Base-by-base conservation (phyloP, 2,329 filamentous ascomycete species). In the Aureobasidium zeae region DNA sequence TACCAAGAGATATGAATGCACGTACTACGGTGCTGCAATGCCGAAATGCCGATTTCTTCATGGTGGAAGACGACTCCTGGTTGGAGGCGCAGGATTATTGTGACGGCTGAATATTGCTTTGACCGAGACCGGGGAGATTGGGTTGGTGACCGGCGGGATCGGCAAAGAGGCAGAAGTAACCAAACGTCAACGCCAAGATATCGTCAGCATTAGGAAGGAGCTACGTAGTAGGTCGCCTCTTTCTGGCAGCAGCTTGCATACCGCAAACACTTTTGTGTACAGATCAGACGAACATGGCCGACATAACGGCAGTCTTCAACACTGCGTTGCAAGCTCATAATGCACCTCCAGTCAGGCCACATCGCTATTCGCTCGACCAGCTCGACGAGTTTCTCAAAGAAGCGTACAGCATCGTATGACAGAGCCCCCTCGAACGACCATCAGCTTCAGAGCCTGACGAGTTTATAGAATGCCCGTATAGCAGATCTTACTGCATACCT, bases 311-410 rank as follows among this genome's bases (percentile, higher is more conserved):
- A 26, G 59, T 72, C 32, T 81, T 89, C 65, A 79, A 86, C 60
- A 70, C 79, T 59, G 71, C 82, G 34, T 72, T 89, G 17, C 72
- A 73, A 55, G 66, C 71, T 53, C 75, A 76, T 49, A 66, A 75
- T 62, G 51, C 73, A 32, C 65, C 67, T 20, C 64, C 70, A 6
- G 69, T 73, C 10, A 51, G 72, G 64, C 53, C 60, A 44, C 59
- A 65, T 48, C 57, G 56, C 9, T 67, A 63, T 49, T 59, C 59
- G 47, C 55, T 63, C 39, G 58, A 59, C 34, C 55, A 57, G 42
- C 74, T 91, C 38, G 85, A 95, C 60, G 83, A 83, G 55, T 98
- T 96, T 60, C 70, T 96, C 24, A 87, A 89, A 59, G 89, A 96
- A 65, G 91, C 91, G 42, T 91, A 94, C 65, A 78, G 83, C 60